phyloP scores from a whole-genome alignment of 257 asterid species.

The Nicotiana tabacum region DNA sequence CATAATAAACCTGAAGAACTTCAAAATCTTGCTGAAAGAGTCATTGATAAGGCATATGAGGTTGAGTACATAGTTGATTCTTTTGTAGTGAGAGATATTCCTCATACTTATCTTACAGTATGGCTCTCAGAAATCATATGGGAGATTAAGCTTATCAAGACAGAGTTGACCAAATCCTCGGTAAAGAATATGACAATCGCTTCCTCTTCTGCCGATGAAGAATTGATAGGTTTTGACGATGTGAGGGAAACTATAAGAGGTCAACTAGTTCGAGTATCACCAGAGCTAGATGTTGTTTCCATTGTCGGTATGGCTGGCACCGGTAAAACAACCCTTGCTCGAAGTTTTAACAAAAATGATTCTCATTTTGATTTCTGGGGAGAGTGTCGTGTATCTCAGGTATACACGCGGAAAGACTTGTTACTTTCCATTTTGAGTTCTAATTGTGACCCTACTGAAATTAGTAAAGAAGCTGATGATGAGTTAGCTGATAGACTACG shows the following conservation, averaged over 20 bases:
- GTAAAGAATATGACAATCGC: neutral
- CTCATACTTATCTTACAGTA: no score
- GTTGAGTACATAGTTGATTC: no score
- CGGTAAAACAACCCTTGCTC: constrained; percentile 16
- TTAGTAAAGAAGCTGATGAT: neutral
- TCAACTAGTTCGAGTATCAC: neutral
- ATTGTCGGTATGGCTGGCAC: constrained; percentile 21
- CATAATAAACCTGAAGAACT: no score
- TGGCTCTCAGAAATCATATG: no score
- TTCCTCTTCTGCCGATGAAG: neutral
- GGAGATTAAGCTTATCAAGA: no score
- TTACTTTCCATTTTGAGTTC: neutral
- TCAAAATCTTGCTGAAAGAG: no score
- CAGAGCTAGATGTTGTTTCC: constrained; percentile 1
- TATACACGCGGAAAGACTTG: neutral
- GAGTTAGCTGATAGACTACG: neutral
- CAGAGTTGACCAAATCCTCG: neutral
- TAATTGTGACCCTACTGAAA: neutral
- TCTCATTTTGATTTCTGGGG: neutral
- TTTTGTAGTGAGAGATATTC: no score
- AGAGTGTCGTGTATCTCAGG: constrained; percentile 14
- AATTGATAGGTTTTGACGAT: constrained; percentile 1
- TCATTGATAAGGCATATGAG: no score
- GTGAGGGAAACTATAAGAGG: neutral
- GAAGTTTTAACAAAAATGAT: neutral